Base-by-base conservation (phyloP, 805 yeast species). In the Teunomyces tritomae region DNA sequence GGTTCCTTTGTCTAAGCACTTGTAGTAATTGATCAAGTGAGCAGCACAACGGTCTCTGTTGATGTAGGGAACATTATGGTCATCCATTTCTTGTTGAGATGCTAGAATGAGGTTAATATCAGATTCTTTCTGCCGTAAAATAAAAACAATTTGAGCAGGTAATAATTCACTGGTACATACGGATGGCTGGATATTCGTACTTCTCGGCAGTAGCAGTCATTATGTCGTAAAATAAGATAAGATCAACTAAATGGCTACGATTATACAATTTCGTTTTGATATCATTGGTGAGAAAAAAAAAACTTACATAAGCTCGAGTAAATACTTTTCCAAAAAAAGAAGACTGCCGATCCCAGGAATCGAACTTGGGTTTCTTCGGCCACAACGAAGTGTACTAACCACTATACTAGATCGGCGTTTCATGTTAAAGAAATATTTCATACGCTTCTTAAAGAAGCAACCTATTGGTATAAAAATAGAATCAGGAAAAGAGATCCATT, bases 41-140 rank as follows among this genome's bases (percentile, higher is more conserved):
- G 72, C 65, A 29, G 77, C 77, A 60, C 77, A 73, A 44, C 63
- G 64, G 57, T 73, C 77, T 65, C 77, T 70, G 61, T 73, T 58
- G 49, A 70, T 54, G 56, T 71, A 72, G 7, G 77, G 77, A 28
- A 73, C 74, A 44, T 70, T 62, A 48, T 65, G 58, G 27, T 61
- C 71, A 51, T 73, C 77, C 60, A 73, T 62, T 49, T 71, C 75
- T 49, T 63, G 50, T 54, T 64, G 54, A 10, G 57, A 47, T 32
- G 57, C 57, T 53, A 24, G 14, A 9, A 28, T 32, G 17, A 10
- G 14, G 52, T 50, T 50, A 49, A 52, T 48, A 39, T 9, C 17
- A 13, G 14, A 13, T 32, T 16, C 17, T 13, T 32, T 13, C 8
- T 32, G 24, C 6, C 17, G 8, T 13, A 32, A 14, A 5, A 7